phyloP scores from a whole-genome alignment of 345 rosid species.

The Ailanthus altissimus region DNA sequence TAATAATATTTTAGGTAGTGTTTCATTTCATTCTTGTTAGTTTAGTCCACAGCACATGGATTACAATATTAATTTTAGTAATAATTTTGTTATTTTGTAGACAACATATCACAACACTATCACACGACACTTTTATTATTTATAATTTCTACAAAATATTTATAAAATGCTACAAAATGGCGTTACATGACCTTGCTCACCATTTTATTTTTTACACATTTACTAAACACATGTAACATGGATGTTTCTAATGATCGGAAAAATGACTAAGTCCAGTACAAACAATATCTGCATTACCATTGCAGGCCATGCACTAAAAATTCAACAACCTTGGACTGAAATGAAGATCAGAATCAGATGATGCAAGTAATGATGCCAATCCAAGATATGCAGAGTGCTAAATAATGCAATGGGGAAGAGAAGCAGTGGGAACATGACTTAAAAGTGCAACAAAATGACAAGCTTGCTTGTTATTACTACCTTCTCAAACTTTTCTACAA shows the following conservation, averaged over 20 bases:
- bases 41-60: not conserved
- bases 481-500: slow-evolving; percentile 27
- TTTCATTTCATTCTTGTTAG: not conserved
- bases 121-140: too few species aligned
- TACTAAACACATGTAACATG: too few species aligned
- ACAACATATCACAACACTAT: too few species aligned
- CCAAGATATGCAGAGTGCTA: not conserved
- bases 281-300: too few species aligned
- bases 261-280: too few species aligned
- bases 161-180: too few species aligned
- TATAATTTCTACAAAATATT: too few species aligned
- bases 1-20: not conserved
- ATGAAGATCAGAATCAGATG: not conserved
- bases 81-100: too few species aligned
- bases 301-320: too few species aligned
- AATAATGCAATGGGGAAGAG: not conserved
- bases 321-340: not conserved
- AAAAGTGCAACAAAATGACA: not conserved
- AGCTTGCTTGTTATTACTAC: slow-evolving; percentile 18
- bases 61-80: not conserved
- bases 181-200: too few species aligned
- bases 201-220: too few species aligned
- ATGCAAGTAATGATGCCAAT: not conserved
- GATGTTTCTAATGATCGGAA: too few species aligned
- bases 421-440: not conserved